Evolutionary conservation across 1,139 yeast species (phyloP).

Genomic region (Meyerozyma guilliermondii): DNA sequence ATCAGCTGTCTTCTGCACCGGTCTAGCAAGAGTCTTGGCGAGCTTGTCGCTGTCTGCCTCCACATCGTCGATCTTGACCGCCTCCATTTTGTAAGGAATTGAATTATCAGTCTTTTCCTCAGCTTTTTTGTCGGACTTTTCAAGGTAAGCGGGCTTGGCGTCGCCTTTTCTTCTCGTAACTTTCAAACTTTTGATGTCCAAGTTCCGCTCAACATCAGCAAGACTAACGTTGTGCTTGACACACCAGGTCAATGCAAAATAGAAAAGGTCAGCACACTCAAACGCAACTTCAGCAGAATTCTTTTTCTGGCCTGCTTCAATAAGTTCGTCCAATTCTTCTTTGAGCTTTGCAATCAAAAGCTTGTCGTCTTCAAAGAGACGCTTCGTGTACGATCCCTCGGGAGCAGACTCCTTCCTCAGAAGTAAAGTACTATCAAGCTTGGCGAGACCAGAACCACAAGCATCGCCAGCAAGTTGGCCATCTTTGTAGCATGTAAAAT

Average conservation of each 20-base stretch:
- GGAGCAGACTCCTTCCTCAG: slow-evolving; percentile 63
- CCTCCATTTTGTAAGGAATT: slow-evolving; percentile 49
- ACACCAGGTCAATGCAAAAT: slow-evolving; percentile 86
- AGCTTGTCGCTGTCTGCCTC: slow-evolving; percentile 40
- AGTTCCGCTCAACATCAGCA: slow-evolving; percentile 75
- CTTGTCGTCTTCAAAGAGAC: slow-evolving; percentile 74
- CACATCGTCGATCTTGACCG: slow-evolving; percentile 45
- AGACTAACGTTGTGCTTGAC: slow-evolving; percentile 76
- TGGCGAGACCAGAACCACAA: slow-evolving; percentile 53
- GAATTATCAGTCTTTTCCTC: slow-evolving; percentile 16
- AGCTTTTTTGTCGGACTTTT: slow-evolving; percentile 17
- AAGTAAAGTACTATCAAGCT: slow-evolving; percentile 61
- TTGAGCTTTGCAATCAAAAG: slow-evolving; percentile 80
- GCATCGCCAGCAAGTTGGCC: slow-evolving; percentile 37
- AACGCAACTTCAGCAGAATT: slow-evolving; percentile 68
- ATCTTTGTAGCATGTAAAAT: slow-evolving; percentile 67
- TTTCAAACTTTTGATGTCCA: slow-evolving; percentile 78
- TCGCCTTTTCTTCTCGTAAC: slow-evolving; percentile 94
- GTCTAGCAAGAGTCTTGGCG: slow-evolving; percentile 67
- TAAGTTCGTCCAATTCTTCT: slow-evolving; percentile 95
- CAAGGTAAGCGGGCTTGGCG: slow-evolving; percentile 74
- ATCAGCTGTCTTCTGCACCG: slow-evolving; percentile 85
- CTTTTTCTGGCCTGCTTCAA: slow-evolving; percentile 62
- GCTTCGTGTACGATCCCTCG: slow-evolving; percentile 85
- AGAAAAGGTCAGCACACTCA: slow-evolving; percentile 95